These are phyloP conservation scores for Kwoniella sp. DNA, from an alignment of 768 basidiomycete species.

Conservation along the genomic window DNA sequence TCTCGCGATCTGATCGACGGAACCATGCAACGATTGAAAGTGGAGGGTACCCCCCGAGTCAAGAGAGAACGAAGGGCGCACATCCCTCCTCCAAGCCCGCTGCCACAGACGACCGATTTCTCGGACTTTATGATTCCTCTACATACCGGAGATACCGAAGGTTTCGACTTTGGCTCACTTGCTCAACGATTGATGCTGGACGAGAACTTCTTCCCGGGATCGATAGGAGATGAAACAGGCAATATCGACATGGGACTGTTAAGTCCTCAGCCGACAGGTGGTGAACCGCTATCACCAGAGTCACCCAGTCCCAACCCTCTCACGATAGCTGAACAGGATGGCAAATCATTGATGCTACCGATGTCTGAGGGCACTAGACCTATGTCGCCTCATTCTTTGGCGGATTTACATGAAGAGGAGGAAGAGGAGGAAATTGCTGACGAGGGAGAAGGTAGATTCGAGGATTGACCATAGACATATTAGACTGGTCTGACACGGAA, in stretches of 20 bases:
- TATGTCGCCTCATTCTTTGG: neutral
- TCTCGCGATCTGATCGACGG: constrained; percentile 49
- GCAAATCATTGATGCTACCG: constrained; percentile 2
- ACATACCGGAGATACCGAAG: constrained; percentile 19
- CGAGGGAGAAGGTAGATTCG: neutral
- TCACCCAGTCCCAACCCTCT: constrained; percentile 27
- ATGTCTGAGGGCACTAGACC: neutral
- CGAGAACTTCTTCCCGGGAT: constrained; percentile 26
- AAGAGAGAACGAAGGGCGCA: constrained; percentile 47
- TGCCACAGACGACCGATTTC: constrained; percentile 38
- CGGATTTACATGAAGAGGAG: neutral
- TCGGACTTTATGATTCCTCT: constrained; percentile 43
- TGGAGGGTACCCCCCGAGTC: constrained; percentile 53
- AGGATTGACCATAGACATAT: constrained; percentile 2
- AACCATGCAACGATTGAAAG: constrained; percentile 48
- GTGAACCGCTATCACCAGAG: constrained; percentile 13
- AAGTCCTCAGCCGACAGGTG: constrained; percentile 17
- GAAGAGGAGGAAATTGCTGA: constrained; percentile 10
- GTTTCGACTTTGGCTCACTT: constrained; percentile 42
- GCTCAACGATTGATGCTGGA: constrained; percentile 40
- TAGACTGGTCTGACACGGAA: too few species aligned
- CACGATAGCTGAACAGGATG: constrained; percentile 8
- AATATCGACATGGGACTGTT: constrained; percentile 5
- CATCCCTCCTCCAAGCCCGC: constrained; percentile 42
- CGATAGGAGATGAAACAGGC: neutral